phyloP scores from a whole-genome alignment of 2,329 filamentous ascomycete genomes.

The Magnaporthales sp. region DNA sequence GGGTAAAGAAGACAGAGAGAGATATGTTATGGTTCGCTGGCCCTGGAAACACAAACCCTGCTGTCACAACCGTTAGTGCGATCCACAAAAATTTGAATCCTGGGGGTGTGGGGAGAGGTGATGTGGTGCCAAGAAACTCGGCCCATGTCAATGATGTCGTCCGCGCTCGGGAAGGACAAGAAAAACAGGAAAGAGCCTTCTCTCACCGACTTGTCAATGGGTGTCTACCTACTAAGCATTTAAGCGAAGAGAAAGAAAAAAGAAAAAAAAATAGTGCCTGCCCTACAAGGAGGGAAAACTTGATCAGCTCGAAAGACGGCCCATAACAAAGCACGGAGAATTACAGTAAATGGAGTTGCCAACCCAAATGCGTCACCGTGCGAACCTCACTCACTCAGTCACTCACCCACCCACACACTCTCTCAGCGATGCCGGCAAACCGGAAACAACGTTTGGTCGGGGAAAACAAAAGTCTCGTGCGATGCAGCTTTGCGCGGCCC shows the following conservation, averaged over 20 bases:
- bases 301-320: neutral
- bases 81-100: neutral
- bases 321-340: neutral
- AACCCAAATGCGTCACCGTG: neutral
- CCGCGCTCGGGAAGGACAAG: neutral
- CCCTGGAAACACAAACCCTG: neutral
- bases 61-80: neutral
- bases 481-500: neutral
- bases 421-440: neutral
- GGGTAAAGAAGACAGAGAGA: neutral
- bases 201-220: neutral
- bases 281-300: neutral
- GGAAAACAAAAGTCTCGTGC: neutral
- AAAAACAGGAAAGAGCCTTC: neutral
- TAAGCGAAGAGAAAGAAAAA: neutral
- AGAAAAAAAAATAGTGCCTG: no score
- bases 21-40: neutral
- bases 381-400: neutral
- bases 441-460: neutral
- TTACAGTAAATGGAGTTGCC: neutral
- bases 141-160: slow-evolving; percentile 9
- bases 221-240: neutral
- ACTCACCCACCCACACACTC: neutral
- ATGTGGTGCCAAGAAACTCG: neutral
- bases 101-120: neutral